Base-by-base conservation (phyloP, 2,329 filamentous ascomycete species). In the Talaromyces sp. region DNA sequence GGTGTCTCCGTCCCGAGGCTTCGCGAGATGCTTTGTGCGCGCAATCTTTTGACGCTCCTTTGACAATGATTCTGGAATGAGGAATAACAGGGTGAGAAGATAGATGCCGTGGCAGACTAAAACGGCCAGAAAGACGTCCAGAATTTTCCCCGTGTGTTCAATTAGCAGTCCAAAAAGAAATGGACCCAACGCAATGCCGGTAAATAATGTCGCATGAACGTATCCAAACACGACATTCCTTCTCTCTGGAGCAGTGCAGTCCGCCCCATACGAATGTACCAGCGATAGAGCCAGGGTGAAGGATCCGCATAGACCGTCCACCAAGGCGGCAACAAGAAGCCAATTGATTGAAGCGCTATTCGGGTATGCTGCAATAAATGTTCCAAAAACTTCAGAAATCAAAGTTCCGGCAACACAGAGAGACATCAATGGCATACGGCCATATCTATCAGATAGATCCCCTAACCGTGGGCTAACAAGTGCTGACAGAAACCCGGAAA, bases 181-280 rank as follows among this genome's bases (percentile, higher is more conserved):
- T 7, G 94, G 94, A 0, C 94, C 94, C 33, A 93, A 74, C 0
- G 94, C 93, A 46, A 97, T 84, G n/a, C 94, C 94, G 1, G 83
- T 81, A 72, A 96, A 97, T 8, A 99, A 79, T 64, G 88, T 91
- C 10, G 90, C 91, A 66, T 97, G 90, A 66, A 97, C 87, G 69
- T 92, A 93, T 6, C 91, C 92, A 71, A 97, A 94, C 4, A 86
- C 84, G 7, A 96, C 88, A 60, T 88, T 89, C 19, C 94, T 85
- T 67, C 84, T 84, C 31, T 89, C 87, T 0, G 91, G 89, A 3
- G 88, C 79, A 0, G 91, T 93, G 73, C 91, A 96, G 72, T 99
- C 94, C 40, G 90, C 87, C 11, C 89, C 87, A 72, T 97, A 99
- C 0, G 93, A 91, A 70, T 95, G 87, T 21, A 85, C 86, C 59